These are phyloP conservation scores for Leccinum disarticulatum DNA, from an alignment of 768 basidiomycete genomes.

Conservation along the genomic window DNA sequence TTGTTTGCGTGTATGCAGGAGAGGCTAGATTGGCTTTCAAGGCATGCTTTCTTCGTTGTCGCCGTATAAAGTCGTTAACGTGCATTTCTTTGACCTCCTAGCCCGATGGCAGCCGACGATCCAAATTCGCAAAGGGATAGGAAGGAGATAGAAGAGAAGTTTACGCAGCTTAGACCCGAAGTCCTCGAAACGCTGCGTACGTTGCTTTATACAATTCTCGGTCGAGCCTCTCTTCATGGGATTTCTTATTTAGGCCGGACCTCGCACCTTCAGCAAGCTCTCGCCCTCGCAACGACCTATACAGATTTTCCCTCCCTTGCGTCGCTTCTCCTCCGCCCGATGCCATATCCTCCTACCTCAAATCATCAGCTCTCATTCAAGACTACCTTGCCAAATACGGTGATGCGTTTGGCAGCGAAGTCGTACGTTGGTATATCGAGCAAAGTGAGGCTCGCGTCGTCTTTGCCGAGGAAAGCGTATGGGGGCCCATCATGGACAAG, in stretches of 20 bases:
- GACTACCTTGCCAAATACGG: slow-evolving; percentile 76
- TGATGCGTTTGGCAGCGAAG: slow-evolving; percentile 80
- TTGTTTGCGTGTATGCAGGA: slow-evolving; percentile 70
- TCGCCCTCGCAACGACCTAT: slow-evolving; percentile 82
- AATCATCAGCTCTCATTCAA: slow-evolving; percentile 69
- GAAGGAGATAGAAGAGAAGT: slow-evolving; percentile 62
- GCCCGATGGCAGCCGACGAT: slow-evolving; percentile 46
- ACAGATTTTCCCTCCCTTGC: slow-evolving; percentile 85
- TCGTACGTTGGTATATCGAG: slow-evolving; percentile 93
- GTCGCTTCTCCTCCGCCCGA: slow-evolving; percentile 72
- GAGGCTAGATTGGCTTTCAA: slow-evolving; percentile 65
- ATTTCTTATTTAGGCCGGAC: slow-evolving; percentile 50
- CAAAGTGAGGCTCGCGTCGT: slow-evolving; percentile 82
- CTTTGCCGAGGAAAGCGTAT: slow-evolving; percentile 71
- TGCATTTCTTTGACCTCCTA: slow-evolving; percentile 25
- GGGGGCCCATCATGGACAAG: slow-evolving; percentile 62
- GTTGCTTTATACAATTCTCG: slow-evolving; percentile 23
- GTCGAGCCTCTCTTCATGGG: background rate
- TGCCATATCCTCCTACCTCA: slow-evolving; percentile 58
- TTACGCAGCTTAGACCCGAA: slow-evolving; percentile 69
- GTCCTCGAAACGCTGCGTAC: slow-evolving; percentile 79
- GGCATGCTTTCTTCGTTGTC: slow-evolving; percentile 35
- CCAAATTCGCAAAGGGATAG: slow-evolving; percentile 54
- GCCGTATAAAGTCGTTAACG: background rate
- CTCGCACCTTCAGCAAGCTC: slow-evolving; percentile 69